Percentiles rank a stretch among this genome's conserved stretches.
Evolutionary conservation across 2,329 filamentous ascomycete genomes (phyloP).

Genomic region (Apiospora kogelbergensis): DNA sequence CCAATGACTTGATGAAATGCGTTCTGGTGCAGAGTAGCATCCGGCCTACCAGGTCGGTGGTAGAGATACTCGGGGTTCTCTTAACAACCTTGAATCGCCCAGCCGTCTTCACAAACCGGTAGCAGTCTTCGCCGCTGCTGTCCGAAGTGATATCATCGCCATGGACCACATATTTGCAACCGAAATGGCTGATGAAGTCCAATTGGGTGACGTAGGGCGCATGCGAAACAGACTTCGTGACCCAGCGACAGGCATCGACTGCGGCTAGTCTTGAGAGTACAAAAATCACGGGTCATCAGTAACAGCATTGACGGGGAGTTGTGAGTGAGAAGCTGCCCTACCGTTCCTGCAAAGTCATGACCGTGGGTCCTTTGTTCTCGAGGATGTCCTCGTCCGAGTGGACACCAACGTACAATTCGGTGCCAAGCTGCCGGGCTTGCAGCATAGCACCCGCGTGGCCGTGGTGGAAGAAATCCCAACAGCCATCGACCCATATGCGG

Average conservation of each 20-base stretch:
- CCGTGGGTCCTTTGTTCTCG: conserved; percentile 95
- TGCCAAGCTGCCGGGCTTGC: conserved; percentile 88
- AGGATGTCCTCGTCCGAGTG: conserved; percentile 95
- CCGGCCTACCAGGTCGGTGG: conserved; percentile 94
- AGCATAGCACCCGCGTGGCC: conserved; percentile 97
- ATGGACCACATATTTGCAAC: conserved; percentile 93
- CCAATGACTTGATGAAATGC: conserved; percentile 85
- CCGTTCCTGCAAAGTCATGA: conserved; percentile 93
- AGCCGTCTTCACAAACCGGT: conserved; percentile 94
- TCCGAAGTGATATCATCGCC: conserved; percentile 98
- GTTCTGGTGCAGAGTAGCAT: conserved; percentile 96
- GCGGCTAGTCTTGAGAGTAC: conserved; percentile 67
- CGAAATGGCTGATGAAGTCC: conserved; percentile 92
- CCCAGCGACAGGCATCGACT: conserved; percentile 94
- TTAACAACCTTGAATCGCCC: conserved; percentile 96
- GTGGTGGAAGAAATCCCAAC: conserved; percentile 99
- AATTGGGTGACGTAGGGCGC: conserved; percentile 95
- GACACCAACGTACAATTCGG: conserved; percentile 85
- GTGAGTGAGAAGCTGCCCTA: conserved; percentile 31
- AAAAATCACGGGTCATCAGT: conserved; percentile 17
- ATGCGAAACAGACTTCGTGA: conserved; percentile 76
- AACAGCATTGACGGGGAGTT: neutral
- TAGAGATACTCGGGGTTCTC: conserved; percentile 93
- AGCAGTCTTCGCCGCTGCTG: conserved; percentile 90
- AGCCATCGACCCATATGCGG: conserved; percentile 96